Evolutionary conservation across 345 rosid genomes (phyloP).

Genomic region (Anastatica hierochuntica): DNA sequence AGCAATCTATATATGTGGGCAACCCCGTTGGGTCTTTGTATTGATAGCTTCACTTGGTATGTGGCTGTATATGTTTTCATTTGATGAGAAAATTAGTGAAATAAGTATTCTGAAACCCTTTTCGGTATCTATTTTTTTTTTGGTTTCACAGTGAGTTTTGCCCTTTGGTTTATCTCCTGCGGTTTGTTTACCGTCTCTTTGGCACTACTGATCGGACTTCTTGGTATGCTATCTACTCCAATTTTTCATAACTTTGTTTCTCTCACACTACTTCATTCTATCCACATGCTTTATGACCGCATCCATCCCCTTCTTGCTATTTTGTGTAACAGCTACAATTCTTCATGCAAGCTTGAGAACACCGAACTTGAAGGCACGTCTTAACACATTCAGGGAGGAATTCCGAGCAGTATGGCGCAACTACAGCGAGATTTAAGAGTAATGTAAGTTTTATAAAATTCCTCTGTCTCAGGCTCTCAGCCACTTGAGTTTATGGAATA

Average conservation of each 20-base stretch:
- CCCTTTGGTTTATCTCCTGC: slow-evolving; percentile 77
- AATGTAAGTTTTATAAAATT: slow-evolving; percentile 8
- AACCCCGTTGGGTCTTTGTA: slow-evolving; percentile 94
- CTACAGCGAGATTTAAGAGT: slow-evolving; percentile 82
- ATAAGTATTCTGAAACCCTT: not conserved
- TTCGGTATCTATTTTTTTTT: not conserved
- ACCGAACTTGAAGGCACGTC: slow-evolving; percentile 92
- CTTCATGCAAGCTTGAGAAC: slow-evolving; percentile 94
- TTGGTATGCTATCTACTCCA: slow-evolving; percentile 46
- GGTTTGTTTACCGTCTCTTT: slow-evolving; percentile 74
- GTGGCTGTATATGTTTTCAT: not conserved
- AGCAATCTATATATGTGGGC: slow-evolving; percentile 70
- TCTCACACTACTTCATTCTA: slow-evolving; percentile 5
- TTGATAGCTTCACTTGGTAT: slow-evolving; percentile 59
- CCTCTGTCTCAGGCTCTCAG: not conserved
- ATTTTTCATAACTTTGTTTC: slow-evolving; percentile 6
- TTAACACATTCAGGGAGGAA: slow-evolving; percentile 92
- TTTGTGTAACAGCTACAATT: slow-evolving; percentile 45
- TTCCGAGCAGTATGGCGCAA: slow-evolving; percentile 97
- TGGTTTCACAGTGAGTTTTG: slow-evolving; percentile 43
- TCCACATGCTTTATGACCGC: not conserved
- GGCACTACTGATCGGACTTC: slow-evolving; percentile 76
- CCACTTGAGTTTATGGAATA: not conserved
- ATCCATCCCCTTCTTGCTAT: too few species aligned
- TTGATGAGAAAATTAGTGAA: not conserved